Evolutionary conservation across 306 rosid species (phyloP), one percentile per base, ranked within the genome.

Genomic region (Coriaria nepalensis): DNA sequence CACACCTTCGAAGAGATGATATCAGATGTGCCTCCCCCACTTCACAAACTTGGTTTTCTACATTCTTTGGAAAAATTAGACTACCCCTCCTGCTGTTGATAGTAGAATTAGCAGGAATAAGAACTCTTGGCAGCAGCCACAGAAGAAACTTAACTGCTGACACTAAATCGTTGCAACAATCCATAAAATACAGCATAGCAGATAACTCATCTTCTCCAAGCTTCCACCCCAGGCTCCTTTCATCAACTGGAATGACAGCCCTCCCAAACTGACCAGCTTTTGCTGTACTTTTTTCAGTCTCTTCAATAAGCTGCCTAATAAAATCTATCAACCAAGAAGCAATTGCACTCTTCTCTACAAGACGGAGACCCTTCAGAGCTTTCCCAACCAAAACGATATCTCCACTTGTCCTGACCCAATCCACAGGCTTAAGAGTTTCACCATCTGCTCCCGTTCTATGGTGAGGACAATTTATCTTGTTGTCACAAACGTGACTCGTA

Each of bases 191-290:
- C 49, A 90, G 78, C 63, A 86, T 63, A 13, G 68, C 49, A 60
- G 95, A 81, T 41, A 90, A 81, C 60, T 90, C 92, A 49, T 85
- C 95, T 67, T 90, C 98, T 29, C 87, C 82, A 42, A 90, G 81
- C 77, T 81, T 81, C 98, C 98, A 90, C 53, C 75, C 62, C 56
- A 82, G 53, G 52, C 63, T 77, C 76, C 65, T 69, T 50, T 85
- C 85, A 48, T 81, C 98, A 57, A 37, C 78, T 56, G 64, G 7
- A 52, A 82, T 35, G 57, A 64, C 73, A 54, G 82, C 35, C 68
- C 92, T 73, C 37, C 92, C 87, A 53, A 79, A 72, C 50, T 85
- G 95, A 43, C 98, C 81, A 62, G 60, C 77, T 75, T 85, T 82
- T 32, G 81, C 70, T 42, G 59, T 40, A 33, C 59, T 56, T 48